A percentile compares a stretch with the other conserved stretches of the same genome.
These are phyloP conservation scores for Tremellales sp. DNA, from an alignment of 1,284 basidiomycete genomes.

Conservation along the genomic window DNA sequence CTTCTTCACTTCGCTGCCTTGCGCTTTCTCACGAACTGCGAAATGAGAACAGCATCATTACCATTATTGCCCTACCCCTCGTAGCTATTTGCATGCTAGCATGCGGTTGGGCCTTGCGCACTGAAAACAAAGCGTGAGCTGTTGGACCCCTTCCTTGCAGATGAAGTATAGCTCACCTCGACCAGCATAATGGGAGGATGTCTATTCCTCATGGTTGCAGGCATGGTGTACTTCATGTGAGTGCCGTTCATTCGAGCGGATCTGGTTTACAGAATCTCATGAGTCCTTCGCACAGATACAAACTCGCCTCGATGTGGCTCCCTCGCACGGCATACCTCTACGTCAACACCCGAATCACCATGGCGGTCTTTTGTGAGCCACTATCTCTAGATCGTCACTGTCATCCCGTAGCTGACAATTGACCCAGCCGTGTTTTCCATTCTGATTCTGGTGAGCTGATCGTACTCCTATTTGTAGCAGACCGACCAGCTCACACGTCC, in stretches of 20 bases:
- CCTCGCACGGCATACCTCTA: slow-evolving; percentile 24
- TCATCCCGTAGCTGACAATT: neutral
- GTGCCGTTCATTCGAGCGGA: neutral
- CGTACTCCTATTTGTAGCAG: neutral
- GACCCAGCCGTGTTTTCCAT: slow-evolving; percentile 35
- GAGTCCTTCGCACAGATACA: slow-evolving; percentile 18
- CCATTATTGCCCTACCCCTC: slow-evolving; percentile 75
- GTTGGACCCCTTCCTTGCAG: slow-evolving; percentile 53
- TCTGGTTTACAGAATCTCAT: neutral
- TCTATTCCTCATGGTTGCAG: slow-evolving; percentile 71
- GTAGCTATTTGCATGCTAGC: slow-evolving; percentile 67
- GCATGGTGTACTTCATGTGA: slow-evolving; percentile 76
- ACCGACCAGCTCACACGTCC: neutral
- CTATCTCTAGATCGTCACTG: neutral
- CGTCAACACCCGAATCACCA: slow-evolving; percentile 32
- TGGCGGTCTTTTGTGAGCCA: slow-evolving; percentile 37
- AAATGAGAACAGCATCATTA: slow-evolving; percentile 80
- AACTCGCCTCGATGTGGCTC: slow-evolving; percentile 35
- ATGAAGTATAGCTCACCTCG: slow-evolving; percentile 49
- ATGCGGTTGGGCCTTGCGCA: slow-evolving; percentile 27
- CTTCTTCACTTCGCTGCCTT: slow-evolving; percentile 58
- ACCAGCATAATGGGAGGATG: slow-evolving; percentile 76
- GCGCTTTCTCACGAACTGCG: slow-evolving; percentile 52
- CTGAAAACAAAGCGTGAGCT: slow-evolving; percentile 29
- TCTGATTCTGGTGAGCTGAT: slow-evolving; percentile 23